These are phyloP conservation scores for Dactylellina haptotyla DNA, from an alignment of 2,329 filamentous ascomycete species.

Conservation along the genomic window DNA sequence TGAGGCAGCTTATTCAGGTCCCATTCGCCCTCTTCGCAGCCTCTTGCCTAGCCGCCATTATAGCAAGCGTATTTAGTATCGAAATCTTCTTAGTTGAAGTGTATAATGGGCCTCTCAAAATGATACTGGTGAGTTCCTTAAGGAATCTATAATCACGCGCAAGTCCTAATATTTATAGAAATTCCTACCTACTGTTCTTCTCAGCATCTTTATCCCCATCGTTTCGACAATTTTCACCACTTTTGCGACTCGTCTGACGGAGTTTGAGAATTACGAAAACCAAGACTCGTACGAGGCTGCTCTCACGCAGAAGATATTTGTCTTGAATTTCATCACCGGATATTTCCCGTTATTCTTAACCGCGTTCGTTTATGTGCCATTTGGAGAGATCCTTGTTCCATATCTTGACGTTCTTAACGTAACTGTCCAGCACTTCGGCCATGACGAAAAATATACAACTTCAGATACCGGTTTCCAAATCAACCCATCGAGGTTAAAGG, in stretches of 20 bases:
- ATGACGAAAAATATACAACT: conserved; percentile 75
- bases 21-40: conserved; percentile 83
- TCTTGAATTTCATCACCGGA: conserved; percentile 95
- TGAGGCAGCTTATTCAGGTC: conserved; percentile 80
- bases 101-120: conserved; percentile 88
- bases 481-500: conserved; percentile 82
- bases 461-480: conserved; percentile 75
- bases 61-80: conserved; percentile 86
- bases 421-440: conserved; percentile 77
- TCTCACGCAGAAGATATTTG: conserved; percentile 90
- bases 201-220: conserved; percentile 83
- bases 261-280: conserved; percentile 92
- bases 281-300: conserved; percentile 83
- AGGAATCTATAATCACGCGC: conserved; percentile 10
- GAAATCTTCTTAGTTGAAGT: conserved; percentile 97
- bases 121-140: conserved; percentile 74
- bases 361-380: conserved; percentile 93
- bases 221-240: conserved; percentile 78
- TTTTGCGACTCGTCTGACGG: conserved; percentile 79
- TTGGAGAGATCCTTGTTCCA: conserved; percentile 82
- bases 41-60: conserved; percentile 78
- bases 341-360: conserved; percentile 93
- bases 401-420: conserved; percentile 84
- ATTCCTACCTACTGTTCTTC: conserved; percentile 86
- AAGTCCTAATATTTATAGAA: conserved; percentile 65